Evolutionary conservation across 192 early-diverging fungal genomes (phyloP).

Genomic region (Rhizophagus clarus): DNA sequence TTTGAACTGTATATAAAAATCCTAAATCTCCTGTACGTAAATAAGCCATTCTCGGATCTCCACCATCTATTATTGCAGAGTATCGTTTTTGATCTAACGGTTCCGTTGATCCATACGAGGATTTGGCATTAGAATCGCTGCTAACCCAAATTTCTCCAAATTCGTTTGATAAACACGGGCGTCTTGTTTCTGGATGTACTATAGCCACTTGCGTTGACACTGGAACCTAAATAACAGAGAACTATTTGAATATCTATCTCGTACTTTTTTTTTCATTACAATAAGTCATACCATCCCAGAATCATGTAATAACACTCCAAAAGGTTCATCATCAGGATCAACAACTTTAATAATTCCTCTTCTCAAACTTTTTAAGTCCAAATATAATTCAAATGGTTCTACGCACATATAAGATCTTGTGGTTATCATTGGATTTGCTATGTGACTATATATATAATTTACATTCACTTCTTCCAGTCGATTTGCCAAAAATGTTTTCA

Average conservation of each 20-base stretch:
- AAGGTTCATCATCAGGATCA: constrained; percentile 52
- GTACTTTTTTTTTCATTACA: background rate
- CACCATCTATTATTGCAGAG: constrained; percentile 58
- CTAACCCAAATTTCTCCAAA: constrained; percentile 90
- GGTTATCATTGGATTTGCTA: constrained; percentile 78
- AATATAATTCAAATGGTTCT: constrained; percentile 64
- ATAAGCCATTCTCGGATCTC: constrained; percentile 61
- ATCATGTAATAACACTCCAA: constrained; percentile 64
- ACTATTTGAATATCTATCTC: background rate
- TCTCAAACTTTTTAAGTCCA: constrained; percentile 68
- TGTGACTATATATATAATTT: constrained; percentile 73
- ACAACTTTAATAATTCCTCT: constrained; percentile 65
- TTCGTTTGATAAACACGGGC: constrained; percentile 65
- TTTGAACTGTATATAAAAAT: constrained; percentile 77
- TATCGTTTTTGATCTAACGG: constrained; percentile 42
- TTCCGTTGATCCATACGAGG: constrained; percentile 46
- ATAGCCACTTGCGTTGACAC: constrained; percentile 84
- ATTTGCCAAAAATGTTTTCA: constrained; percentile 60
- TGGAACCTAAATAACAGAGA: constrained; percentile 50
- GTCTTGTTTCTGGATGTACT: constrained; percentile 74
- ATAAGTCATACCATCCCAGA: constrained; percentile 56
- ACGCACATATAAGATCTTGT: constrained; percentile 80
- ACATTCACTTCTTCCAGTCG: constrained; percentile 70
- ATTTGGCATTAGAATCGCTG: constrained; percentile 57
- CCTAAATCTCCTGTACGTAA: constrained; percentile 83